These are phyloP conservation scores for Plasmodium relictum DNA, from an alignment of 169 alveolate species.

Conservation along the genomic window DNA sequence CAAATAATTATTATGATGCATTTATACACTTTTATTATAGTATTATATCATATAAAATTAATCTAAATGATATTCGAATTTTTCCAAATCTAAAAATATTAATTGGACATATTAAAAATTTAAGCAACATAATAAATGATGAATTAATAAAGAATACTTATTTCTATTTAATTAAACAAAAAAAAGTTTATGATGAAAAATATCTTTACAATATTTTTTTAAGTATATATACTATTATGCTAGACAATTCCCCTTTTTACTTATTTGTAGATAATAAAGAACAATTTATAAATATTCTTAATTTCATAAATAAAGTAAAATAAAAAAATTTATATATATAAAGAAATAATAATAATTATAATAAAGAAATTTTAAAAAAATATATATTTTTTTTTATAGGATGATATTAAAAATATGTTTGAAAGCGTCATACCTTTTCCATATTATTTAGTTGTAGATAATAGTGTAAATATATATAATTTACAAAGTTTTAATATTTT, in stretches of 20 bases:
- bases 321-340: neutral
- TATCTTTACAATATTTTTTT: conserved; percentile 18
- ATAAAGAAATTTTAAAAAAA: neutral
- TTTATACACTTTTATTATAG: conserved; percentile 74
- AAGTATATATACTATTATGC: conserved; percentile 20
- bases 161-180: conserved; percentile 72
- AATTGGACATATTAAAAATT: conserved; percentile 66
- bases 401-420: conserved; percentile 45
- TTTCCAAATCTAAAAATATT: conserved; percentile 71
- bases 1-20: conserved; percentile 70
- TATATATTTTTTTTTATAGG: conserved; percentile 23
- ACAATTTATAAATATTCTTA: conserved; percentile 51
- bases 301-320: conserved; percentile 17
- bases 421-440: conserved; percentile 73
- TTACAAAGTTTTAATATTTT: conserved; percentile 58
- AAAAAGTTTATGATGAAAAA: conserved; percentile 27
- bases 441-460: conserved; percentile 65
- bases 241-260: conserved; percentile 57
- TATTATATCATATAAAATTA: conserved; percentile 57
- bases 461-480: conserved; percentile 53
- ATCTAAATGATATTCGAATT: conserved; percentile 53
- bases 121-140: conserved; percentile 69
- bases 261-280: conserved; percentile 47
- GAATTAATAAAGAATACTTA: conserved; percentile 55
- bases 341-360: neutral